Evolutionary conservation across 169 alveolate species (phyloP).

Genomic region (Eimeria falciformis): DNA sequence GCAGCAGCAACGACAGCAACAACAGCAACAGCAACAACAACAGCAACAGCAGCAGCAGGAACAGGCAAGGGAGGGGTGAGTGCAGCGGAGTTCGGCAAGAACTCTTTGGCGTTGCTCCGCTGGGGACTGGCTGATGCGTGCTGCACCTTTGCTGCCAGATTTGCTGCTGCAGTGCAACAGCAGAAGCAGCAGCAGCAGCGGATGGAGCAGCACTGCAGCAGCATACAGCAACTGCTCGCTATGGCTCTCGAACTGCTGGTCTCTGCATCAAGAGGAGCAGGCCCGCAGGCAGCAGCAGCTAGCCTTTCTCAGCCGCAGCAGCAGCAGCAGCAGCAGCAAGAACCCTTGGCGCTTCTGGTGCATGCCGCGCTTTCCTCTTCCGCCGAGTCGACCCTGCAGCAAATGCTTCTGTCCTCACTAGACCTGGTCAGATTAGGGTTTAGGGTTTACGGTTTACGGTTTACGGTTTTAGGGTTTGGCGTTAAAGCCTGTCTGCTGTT

Average conservation of each 20-base stretch:
- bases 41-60: slow-evolving; percentile 1
- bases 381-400: slow-evolving; percentile 15
- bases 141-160: slow-evolving; percentile 10
- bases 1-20: slow-evolving; percentile 6
- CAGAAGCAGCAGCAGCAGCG: slow-evolving; percentile 41
- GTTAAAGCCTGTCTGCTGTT: slow-evolving; percentile 46
- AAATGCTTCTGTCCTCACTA: slow-evolving; percentile 37
- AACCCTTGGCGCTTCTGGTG: slow-evolving; percentile 10
- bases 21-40: background rate
- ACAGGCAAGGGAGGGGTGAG: slow-evolving; percentile 6
- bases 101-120: slow-evolving; percentile 32
- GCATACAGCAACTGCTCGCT: background rate
- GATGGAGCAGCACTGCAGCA: slow-evolving; percentile 25
- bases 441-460: background rate
- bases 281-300: slow-evolving; percentile 48
- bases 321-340: slow-evolving; percentile 43
- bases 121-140: background rate
- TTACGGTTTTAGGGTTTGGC: background rate
- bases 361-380: slow-evolving; percentile 49
- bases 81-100: background rate
- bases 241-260: background rate
- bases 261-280: slow-evolving; percentile 46
- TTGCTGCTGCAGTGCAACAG: slow-evolving; percentile 52
- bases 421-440: slow-evolving; percentile 14
- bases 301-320: slow-evolving; percentile 14